Evolutionary conservation across 345 rosid genomes (phyloP).

Genomic region (Eucalyptus pauciflora): DNA sequence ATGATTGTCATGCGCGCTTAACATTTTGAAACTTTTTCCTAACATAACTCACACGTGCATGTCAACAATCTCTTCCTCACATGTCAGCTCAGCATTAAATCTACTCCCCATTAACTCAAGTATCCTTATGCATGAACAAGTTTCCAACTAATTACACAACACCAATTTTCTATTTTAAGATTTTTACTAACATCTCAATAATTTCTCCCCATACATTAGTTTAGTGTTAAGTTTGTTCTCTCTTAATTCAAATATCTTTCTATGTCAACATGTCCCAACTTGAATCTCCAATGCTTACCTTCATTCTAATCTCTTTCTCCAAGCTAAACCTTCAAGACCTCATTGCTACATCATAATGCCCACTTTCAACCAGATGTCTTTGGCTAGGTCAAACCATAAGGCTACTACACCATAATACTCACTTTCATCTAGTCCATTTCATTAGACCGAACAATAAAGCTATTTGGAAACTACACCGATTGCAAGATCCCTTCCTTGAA

Average conservation of each 20-base stretch:
- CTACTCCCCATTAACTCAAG: not conserved
- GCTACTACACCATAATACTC: not conserved
- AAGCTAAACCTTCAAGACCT: not conserved
- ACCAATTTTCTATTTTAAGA: not conserved
- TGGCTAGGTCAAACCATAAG: not conserved
- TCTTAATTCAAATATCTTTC: not conserved
- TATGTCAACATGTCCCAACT: not conserved
- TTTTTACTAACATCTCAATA: not conserved
- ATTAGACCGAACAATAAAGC: not conserved
- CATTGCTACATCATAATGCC: not conserved
- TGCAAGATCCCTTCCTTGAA: not conserved
- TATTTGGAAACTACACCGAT: accelerated
- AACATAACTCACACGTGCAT: not conserved
- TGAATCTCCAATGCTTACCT: not conserved
- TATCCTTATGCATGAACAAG: not conserved
- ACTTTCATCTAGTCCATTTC: not conserved
- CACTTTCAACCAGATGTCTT: not conserved
- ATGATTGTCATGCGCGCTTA: no score
- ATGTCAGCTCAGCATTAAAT: accelerated
- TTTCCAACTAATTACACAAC: not conserved
- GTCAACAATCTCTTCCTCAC: not conserved
- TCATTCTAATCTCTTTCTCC: not conserved
- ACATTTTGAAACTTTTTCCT: not conserved
- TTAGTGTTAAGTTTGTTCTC: not conserved
- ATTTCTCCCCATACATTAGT: not conserved